Conservation (phyloP, 2,329 filamentous ascomycete genomes). For the Lasiodiplodia hormozganensis region DNA sequence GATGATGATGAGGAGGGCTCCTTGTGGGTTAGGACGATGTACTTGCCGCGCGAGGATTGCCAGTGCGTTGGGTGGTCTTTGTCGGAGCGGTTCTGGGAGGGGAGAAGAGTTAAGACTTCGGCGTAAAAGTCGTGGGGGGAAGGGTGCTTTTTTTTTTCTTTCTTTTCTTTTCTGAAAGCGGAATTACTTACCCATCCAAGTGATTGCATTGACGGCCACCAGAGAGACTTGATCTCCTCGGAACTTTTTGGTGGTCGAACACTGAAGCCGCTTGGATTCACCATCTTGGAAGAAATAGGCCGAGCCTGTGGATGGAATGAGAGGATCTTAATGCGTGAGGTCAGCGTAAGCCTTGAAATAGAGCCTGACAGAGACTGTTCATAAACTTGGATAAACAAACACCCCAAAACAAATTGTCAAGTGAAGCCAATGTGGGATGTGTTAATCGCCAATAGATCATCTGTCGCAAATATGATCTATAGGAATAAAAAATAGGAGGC, state of each 20-base stretch:
- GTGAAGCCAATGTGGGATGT: not conserved
- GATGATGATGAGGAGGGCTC: not conserved
- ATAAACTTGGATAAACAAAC: not conserved
- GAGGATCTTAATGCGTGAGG: not conserved
- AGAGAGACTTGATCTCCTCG: conserved; percentile 38
- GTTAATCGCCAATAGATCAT: not conserved
- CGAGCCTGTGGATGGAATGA: not conserved
- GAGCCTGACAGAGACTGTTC: not conserved
- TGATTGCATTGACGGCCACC: conserved; percentile 45
- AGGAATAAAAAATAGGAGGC: not conserved
- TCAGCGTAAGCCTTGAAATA: not conserved
- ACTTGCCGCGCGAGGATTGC: conserved; percentile 38
- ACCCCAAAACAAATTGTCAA: not conserved
- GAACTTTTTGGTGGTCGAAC: conserved; percentile 36
- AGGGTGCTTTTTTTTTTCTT: too few relatives aligned
- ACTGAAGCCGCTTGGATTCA: conserved; percentile 23
- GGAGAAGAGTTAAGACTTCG: too few relatives aligned
- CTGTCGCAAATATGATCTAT: not conserved
- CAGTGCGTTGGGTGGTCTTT: conserved; percentile 44
- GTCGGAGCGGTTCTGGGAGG: conserved; percentile 41
- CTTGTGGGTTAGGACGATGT: conserved; percentile 42
- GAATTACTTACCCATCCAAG: conserved; percentile 41
- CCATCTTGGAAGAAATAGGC: not conserved
- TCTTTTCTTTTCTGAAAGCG: not conserved
- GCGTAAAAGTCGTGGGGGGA: too few relatives aligned